phyloP scores from a whole-genome alignment of 306 rosid species.

The Glycyrrhiza uralensis region DNA sequence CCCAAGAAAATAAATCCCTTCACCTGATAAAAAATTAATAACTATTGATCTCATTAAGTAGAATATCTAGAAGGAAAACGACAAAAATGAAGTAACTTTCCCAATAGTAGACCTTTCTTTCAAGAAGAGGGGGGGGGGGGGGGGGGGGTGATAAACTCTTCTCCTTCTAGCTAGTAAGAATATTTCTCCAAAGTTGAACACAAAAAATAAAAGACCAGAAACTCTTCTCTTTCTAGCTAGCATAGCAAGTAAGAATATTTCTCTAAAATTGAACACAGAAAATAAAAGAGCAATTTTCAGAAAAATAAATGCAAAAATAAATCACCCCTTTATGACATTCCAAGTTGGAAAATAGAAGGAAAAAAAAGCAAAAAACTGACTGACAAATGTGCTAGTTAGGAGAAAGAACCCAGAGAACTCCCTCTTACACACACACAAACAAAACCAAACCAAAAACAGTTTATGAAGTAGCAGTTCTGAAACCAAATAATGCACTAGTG shows the following conservation, averaged over 20 bases:
- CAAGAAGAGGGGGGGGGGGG: too few species aligned
- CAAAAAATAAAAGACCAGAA: background rate
- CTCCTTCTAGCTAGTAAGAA: background rate
- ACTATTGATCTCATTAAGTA: background rate
- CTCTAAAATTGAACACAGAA: background rate
- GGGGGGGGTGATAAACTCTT: background rate
- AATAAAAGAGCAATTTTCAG: background rate
- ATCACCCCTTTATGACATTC: background rate
- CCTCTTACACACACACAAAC: background rate
- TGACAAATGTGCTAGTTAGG: background rate
- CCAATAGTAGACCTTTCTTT: background rate
- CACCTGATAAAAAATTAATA: background rate
- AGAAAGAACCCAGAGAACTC: background rate
- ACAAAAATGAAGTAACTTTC: slow-evolving; percentile 25
- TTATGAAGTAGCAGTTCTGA: background rate
- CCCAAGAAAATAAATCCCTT: background rate
- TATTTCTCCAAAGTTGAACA: background rate
- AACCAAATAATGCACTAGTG: background rate
- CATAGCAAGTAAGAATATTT: background rate
- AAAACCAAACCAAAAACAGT: background rate
- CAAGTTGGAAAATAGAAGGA: background rate
- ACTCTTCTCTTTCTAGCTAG: background rate
- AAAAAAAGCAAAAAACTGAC: background rate
- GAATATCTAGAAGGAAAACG: background rate
- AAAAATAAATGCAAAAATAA: background rate